phyloP scores from a whole-genome alignment of 1,139 yeast species.

The Hansenula sp. region DNA sequence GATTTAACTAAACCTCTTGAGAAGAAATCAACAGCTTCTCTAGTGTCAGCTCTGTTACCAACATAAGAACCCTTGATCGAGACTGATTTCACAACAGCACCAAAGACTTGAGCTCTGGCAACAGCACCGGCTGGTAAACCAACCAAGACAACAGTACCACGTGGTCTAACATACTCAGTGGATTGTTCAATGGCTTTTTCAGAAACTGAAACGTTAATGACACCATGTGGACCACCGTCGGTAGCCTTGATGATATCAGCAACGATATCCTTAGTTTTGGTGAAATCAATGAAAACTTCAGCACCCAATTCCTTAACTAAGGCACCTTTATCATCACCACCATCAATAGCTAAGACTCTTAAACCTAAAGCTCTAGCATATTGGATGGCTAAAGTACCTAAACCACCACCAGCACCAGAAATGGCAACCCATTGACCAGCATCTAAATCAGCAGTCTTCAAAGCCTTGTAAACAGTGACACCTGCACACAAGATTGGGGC shows the following conservation, averaged over 20 bases:
- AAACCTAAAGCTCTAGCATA: slow-evolving; percentile 60
- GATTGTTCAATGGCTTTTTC: slow-evolving; percentile 66
- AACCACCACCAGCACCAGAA: slow-evolving; percentile 65
- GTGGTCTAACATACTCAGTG: slow-evolving; percentile 60
- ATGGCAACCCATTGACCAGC: slow-evolving; percentile 63
- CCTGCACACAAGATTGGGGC: slow-evolving; percentile 50
- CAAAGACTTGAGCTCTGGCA: slow-evolving; percentile 54
- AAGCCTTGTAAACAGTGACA: slow-evolving; percentile 3
- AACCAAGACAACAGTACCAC: slow-evolving; percentile 73
- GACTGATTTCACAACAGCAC: slow-evolving; percentile 58
- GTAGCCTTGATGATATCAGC: slow-evolving; percentile 36
- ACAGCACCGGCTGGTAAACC: slow-evolving; percentile 74
- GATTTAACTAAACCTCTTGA: slow-evolving; percentile 59
- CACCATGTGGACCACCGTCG: slow-evolving; percentile 70
- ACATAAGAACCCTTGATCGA: slow-evolving; percentile 69
- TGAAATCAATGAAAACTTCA: slow-evolving; percentile 51
- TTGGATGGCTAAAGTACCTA: slow-evolving; percentile 59
- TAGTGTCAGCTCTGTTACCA: slow-evolving; percentile 72
- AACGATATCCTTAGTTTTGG: slow-evolving; percentile 42
- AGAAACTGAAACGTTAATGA: slow-evolving; percentile 72
- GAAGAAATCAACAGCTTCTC: slow-evolving; percentile 70
- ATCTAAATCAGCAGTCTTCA: slow-evolving; percentile 36
- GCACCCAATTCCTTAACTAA: slow-evolving; percentile 46
- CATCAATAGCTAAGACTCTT: slow-evolving; percentile 56
- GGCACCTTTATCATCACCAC: slow-evolving; percentile 51